Base-by-base conservation (phyloP, 2,329 filamentous ascomycete species). In the Colletotrichum euphorbiae region DNA sequence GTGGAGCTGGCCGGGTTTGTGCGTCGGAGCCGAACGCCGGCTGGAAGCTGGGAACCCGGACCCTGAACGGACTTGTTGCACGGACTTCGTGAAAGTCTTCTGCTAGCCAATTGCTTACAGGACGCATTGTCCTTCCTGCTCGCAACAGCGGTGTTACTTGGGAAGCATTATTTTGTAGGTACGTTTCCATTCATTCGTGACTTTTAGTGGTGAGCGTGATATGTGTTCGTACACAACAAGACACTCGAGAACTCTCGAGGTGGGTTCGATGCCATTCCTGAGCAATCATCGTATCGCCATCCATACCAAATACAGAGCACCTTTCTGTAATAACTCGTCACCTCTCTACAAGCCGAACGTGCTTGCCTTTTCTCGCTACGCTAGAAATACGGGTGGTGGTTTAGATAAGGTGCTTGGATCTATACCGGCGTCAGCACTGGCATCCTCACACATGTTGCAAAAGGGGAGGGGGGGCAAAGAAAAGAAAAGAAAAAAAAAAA, bases 401-500 rank as follows among this genome's bases (percentile, higher is more conserved):
- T 73, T 85, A 91, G 74, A 91, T 91, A 72, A 91, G 87, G 82
- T 91, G 89, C 85, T 91, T 91, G 74, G 89, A 90, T 75, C 87
- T 90, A 73, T 28, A 24, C 24, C 42, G 17, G 28, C 38, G 56
- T 73, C 62, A 72, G 70, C 36, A 56, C 43, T 5, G 9, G 21
- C 15, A 8, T 21, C 1, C n/a, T 15, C 1, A 15, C 36, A 33
- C 7, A 13, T 21, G 7, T 21, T 7, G 40, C 11, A 19, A 19
- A 19, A 52, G 11, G 6, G 24, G 9, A 7, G 38, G n/a, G n/a
- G n/a, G n/a, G n/a, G n/a, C n/a, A n/a, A n/a, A n/a, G n/a, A n/a
- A n/a, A n/a, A n/a, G n/a, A n/a, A n/a, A n/a, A n/a, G n/a, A n/a
- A n/a, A n/a, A n/a, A n/a, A n/a, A n/a, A n/a, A n/a, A 11, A 38